Percentiles rank a stretch among this genome's conserved stretches.
Conservation (phyloP, 75 land plant genomes). For the Selaginella moellendorffii region DNA sequence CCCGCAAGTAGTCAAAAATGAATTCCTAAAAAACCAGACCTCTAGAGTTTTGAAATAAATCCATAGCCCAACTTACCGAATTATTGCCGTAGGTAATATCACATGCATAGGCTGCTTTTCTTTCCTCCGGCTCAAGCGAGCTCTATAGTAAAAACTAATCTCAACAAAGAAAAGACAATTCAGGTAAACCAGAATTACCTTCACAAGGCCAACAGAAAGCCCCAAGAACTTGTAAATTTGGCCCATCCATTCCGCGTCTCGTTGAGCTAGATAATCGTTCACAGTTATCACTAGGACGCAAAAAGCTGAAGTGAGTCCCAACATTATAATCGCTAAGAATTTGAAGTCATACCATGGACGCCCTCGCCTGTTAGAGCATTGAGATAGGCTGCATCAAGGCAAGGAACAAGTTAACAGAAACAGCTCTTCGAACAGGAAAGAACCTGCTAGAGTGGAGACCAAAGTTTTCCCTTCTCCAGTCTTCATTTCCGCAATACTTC, state of each 20-base stretch:
- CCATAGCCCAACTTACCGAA: conserved; percentile 47
- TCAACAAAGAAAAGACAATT: background rate
- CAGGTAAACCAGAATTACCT: conserved; percentile 24
- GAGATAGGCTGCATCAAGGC: conserved; percentile 65
- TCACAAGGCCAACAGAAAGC: conserved; percentile 91
- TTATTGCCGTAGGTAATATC: conserved; percentile 97
- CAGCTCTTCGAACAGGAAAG: no score
- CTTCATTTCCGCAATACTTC: conserved; percentile 98
- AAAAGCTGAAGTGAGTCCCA: conserved; percentile 17
- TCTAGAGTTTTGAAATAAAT: background rate
- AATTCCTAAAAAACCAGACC: conserved; percentile 43
- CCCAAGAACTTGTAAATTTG: conserved; percentile 90
- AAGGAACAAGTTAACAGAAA: no score
- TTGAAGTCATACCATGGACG: conserved; percentile 63
- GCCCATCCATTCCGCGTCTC: conserved; percentile 99
- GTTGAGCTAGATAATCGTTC: conserved; percentile 95
- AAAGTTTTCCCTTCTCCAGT: conserved; percentile 99
- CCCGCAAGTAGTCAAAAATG: conserved; percentile 98
- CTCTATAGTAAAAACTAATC: background rate
- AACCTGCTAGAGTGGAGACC: conserved; percentile 85
- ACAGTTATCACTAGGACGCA: conserved; percentile 66
- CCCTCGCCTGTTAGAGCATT: conserved; percentile 89
- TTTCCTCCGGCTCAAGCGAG: conserved; percentile 29
- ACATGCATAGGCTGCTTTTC: conserved; percentile 63
- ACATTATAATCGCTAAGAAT: no score